A percentile compares a stretch with the other conserved stretches of the same genome.
phyloP scores from a whole-genome alignment of 106 monocot genomes.

The Vanilla planifolia region DNA sequence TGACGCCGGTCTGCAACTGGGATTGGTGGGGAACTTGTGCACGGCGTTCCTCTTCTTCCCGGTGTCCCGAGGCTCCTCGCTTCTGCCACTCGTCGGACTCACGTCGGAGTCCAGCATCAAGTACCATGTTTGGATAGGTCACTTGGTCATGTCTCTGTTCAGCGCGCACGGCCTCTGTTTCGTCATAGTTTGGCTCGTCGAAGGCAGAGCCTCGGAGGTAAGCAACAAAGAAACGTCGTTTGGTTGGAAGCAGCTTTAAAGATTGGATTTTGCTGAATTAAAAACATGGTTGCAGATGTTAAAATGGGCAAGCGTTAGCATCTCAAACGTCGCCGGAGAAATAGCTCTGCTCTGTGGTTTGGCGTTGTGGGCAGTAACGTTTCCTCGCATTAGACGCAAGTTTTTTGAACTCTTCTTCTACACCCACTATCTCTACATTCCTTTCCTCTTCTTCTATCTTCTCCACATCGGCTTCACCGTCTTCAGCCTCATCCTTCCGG shows the following conservation, averaged over 20 bases:
- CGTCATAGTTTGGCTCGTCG: constrained; percentile 38
- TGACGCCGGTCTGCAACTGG: constrained; percentile 22
- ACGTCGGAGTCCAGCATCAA: constrained; percentile 70
- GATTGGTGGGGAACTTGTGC: constrained; percentile 46
- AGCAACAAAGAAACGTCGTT: neutral
- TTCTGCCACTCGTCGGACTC: constrained; percentile 67
- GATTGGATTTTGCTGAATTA: neutral
- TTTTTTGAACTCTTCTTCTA: constrained; percentile 86
- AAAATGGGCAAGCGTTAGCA: constrained; percentile 36
- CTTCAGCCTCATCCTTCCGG: constrained; percentile 51
- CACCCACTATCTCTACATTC: constrained; percentile 67
- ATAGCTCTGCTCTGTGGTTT: constrained; percentile 50
- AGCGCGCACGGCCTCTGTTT: constrained; percentile 53
- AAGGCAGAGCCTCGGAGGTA: neutral
- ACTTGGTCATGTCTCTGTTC: constrained; percentile 55
- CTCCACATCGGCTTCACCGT: constrained; percentile 49
- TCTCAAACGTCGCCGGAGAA: constrained; percentile 70
- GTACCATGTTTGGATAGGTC: constrained; percentile 89
- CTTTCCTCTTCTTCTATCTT: constrained; percentile 72
- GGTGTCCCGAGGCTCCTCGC: constrained; percentile 45
- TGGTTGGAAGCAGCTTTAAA: neutral
- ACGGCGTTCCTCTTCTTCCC: constrained; percentile 88
- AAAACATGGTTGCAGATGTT: constrained; percentile 32
- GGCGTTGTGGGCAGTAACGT: constrained; percentile 53
- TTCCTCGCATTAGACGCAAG: constrained; percentile 62